Base-by-base conservation (phyloP, 2,329 filamentous ascomycete species). In the Paraphaeosphaeria minitans region DNA sequence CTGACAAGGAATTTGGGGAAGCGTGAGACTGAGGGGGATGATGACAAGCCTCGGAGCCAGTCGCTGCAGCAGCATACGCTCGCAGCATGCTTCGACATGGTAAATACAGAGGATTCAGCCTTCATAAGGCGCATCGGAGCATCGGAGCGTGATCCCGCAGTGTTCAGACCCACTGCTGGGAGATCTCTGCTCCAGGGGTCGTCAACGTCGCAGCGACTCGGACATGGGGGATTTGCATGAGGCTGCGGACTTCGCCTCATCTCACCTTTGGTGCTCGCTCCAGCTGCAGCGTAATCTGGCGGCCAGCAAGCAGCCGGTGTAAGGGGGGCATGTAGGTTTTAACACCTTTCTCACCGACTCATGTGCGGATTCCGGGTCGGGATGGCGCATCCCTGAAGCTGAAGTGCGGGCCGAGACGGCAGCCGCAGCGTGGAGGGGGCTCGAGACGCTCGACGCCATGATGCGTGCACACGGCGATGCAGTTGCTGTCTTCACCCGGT, bases 171-270 rank as follows among this genome's bases (percentile, higher is more conserved):
- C 37, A 39, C 37, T n/a, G 37, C 19, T n/a, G 37, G 37, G 37
- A 19, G 37, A 39, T 39, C 37, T 39, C 37, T 39, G 37, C 37
- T 39, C 35, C 16, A n/a, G 35, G 35, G 35, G 35, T 39, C 35
- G 35, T 57, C 47, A 31, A 27, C 24, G 24, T 27, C 29, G 29
- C 29, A 31, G 29, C 29, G 29, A 31, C 29, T 31, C 24, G 49
- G 49, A 31, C 29, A 42, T 37, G 49, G 49, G 67, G 61, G 66
- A 60, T 65, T 61, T 61, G 58, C 57, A 64, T 31, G 29, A 64
- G 63, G 64, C 63, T 57, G 55, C 57, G 59, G 66, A 47, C 24
- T 13, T n/a, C 2, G 56, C 58, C 56, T 31, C 29, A 5, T 31
- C 29, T 31, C 29, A 50, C 49, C 62, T 60, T n/a, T n/a, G 58